These are phyloP conservation scores for Cyberlindnera euphorbiae DNA, from an alignment of 805 yeast genomes.

Conservation along the genomic window DNA sequence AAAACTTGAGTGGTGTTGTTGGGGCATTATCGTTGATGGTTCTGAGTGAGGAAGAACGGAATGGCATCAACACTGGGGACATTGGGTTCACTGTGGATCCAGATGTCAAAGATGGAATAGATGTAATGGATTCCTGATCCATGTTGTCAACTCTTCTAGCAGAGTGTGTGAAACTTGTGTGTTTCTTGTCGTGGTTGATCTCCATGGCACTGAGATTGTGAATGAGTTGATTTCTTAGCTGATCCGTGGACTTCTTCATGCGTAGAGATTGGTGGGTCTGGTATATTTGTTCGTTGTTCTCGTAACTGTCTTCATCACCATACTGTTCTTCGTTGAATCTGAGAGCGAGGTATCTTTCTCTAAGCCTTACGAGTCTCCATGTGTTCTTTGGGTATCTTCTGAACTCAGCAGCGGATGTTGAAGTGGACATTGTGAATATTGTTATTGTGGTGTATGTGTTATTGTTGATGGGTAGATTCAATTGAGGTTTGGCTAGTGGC, in stretches of 20 bases:
- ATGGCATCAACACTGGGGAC: conserved; percentile 2
- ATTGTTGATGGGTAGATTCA: too few relatives aligned
- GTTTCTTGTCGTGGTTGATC: conserved; percentile 2
- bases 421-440: background rate
- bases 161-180: background rate
- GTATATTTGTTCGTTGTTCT: background rate
- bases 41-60: background rate
- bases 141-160: background rate
- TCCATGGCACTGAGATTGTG: conserved; percentile 7
- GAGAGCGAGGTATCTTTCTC: conserved; percentile 18
- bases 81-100: conserved; percentile 10
- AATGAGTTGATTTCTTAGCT: conserved; percentile 11
- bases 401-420: conserved; percentile 3
- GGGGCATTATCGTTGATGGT: background rate
- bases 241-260: conserved; percentile 11
- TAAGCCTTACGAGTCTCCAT: conserved; percentile 21
- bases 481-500: too few relatives aligned
- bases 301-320: background rate
- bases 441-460: background rate
- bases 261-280: conserved; percentile 3
- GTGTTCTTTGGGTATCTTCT: conserved; percentile 24
- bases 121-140: conserved; percentile 7
- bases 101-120: conserved; percentile 5
- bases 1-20: conserved; percentile 5
- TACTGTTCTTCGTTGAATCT: conserved; percentile 10